These are phyloP conservation scores for Thinopyrum elongatum DNA, from an alignment of 176 grass and related monocot species.

Conservation along the genomic window DNA sequence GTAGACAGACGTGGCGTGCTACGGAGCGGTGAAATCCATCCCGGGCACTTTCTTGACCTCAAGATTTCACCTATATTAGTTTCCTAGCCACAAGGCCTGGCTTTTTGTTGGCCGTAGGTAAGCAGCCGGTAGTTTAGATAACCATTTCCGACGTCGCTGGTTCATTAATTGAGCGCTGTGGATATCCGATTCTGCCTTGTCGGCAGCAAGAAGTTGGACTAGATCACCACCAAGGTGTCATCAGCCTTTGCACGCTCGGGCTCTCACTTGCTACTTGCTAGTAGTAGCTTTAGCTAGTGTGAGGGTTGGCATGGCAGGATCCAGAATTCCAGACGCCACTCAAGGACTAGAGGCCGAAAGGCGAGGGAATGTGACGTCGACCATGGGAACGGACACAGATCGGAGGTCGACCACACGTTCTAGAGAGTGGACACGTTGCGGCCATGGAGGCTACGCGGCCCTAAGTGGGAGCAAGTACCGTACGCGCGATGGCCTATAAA, in stretches of 20 bases:
- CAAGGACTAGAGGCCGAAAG: neutral
- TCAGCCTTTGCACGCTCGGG: neutral
- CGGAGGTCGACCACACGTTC: neutral
- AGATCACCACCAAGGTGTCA: neutral
- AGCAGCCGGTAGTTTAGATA: neutral
- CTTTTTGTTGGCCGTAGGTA: neutral
- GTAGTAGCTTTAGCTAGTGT: neutral
- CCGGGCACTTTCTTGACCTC: neutral
- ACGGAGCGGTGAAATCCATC: conserved; percentile 7
- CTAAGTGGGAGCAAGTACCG: neutral
- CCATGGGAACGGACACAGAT: neutral
- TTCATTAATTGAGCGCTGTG: neutral
- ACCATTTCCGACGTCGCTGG: neutral
- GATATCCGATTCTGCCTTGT: neutral
- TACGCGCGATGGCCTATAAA: neutral
- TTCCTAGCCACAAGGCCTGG: neutral
- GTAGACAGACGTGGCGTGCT: neutral
- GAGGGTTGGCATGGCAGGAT: neutral
- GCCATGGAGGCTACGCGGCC: neutral
- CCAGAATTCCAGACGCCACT: neutral
- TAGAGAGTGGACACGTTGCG: conserved; percentile 26
- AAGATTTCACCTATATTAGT: neutral
- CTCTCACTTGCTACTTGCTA: neutral
- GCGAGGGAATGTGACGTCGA: neutral
- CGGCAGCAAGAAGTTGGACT: neutral